A percentile compares a stretch with the other conserved stretches of the same genome.
Conservation (phyloP, 257 asterid genomes). For the Striga asiatica region DNA sequence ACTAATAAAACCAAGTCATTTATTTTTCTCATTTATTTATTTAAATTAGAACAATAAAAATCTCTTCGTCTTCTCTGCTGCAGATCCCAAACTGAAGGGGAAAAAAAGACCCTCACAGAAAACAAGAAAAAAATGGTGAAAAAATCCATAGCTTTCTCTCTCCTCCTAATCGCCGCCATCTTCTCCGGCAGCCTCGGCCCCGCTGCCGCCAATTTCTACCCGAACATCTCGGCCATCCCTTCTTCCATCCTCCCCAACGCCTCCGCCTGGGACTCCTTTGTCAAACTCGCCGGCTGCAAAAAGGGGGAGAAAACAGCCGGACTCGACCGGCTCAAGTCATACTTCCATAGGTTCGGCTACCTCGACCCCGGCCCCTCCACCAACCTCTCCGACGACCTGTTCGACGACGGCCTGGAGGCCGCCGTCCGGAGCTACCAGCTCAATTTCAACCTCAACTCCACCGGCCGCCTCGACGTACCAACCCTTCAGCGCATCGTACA, state of each 20-base stretch:
- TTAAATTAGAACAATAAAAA: too few relatives aligned
- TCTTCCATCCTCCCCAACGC: conserved; percentile 26
- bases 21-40: too few relatives aligned
- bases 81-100: too few relatives aligned
- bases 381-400: conserved; percentile 53
- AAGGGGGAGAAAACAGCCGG: too few relatives aligned
- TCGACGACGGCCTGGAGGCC: conserved; percentile 41
- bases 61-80: not conserved
- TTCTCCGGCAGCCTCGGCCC: not conserved
- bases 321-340: conserved; percentile 41
- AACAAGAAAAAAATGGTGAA: too few relatives aligned
- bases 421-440: conserved; percentile 58
- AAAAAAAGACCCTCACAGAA: too few relatives aligned
- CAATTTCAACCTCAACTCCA: conserved; percentile 58
- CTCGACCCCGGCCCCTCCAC: conserved; percentile 25
- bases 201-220: conserved; percentile 28
- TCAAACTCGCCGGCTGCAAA: conserved; percentile 32
- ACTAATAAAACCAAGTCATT: too few relatives aligned
- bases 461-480: conserved; percentile 42
- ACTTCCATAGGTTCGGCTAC: conserved; percentile 61
- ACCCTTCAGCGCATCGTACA: conserved; percentile 36
- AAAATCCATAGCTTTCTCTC: not conserved
- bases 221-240: conserved; percentile 37
- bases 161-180: conserved; percentile 9
- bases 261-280: conserved; percentile 46